Evolutionary conservation across 768 basidiomycete species (phyloP).

Genomic region (Hygrophorus russula): DNA sequence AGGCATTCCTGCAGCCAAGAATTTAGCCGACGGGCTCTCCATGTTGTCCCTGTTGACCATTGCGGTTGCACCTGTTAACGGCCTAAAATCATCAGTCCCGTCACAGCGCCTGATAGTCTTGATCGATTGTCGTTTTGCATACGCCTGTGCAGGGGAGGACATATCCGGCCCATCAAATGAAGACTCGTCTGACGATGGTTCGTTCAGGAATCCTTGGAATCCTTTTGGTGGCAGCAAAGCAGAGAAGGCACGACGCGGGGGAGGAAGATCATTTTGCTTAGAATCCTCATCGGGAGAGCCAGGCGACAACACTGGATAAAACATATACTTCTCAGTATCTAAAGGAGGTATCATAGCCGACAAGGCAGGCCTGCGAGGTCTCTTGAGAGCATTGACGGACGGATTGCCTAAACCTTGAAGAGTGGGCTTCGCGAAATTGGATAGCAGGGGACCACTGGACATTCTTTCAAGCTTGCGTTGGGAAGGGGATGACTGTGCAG

Average conservation of each 20-base stretch:
- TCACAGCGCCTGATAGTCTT: constrained; percentile 73
- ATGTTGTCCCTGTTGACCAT: constrained; percentile 15
- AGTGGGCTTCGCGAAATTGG: constrained; percentile 41
- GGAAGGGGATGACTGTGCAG: constrained; percentile 39
- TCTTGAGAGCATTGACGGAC: constrained; percentile 44
- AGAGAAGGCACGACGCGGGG: constrained; percentile 63
- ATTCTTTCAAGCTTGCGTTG: constrained; percentile 37
- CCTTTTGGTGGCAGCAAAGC: constrained; percentile 59
- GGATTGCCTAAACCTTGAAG: constrained; percentile 41
- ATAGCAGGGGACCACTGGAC: constrained; percentile 34
- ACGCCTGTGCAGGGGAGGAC: constrained; percentile 76
- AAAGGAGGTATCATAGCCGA: constrained; percentile 50
- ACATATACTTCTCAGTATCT: constrained; percentile 30
- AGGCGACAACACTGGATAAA: constrained; percentile 27
- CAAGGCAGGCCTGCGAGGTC: constrained; percentile 53
- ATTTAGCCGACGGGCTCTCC: constrained; percentile 46
- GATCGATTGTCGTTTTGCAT: constrained; percentile 64
- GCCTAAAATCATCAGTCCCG: constrained; percentile 72
- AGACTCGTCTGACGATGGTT: constrained; percentile 34
- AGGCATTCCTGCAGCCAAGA: constrained; percentile 52
- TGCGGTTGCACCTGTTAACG: constrained; percentile 57
- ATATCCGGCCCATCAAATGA: constrained; percentile 61
- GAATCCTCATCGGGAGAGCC: constrained; percentile 16
- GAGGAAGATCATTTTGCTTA: constrained; percentile 22
- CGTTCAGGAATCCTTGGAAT: constrained; percentile 24